Conservation (phyloP, 73 alveolate species). For the Paramecium bursaria region DNA sequence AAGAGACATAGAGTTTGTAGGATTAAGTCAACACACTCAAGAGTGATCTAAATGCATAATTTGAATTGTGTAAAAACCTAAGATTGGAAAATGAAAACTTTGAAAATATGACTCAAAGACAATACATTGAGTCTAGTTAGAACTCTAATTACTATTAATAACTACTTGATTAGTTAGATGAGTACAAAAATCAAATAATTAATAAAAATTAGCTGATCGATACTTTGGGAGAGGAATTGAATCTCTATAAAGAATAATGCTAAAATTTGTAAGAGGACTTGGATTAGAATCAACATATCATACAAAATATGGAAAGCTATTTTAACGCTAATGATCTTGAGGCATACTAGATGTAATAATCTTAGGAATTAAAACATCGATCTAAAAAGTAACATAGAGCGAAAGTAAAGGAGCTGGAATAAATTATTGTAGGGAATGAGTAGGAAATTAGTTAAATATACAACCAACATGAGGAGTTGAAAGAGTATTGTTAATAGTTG, state of each 20-base stretch:
- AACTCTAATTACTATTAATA: neutral
- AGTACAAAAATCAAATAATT: neutral
- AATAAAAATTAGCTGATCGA: conserved; percentile 16
- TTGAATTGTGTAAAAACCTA: neutral
- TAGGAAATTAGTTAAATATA: conserved; percentile 32
- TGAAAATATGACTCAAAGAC: conserved; percentile 5
- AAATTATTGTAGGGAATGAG: conserved; percentile 12
- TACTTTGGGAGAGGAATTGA: neutral
- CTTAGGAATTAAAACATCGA: conserved; percentile 24
- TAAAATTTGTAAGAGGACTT: neutral
- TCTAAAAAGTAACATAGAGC: neutral
- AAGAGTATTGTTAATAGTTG: neutral
- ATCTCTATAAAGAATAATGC: conserved; percentile 24
- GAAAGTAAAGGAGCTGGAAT: conserved; percentile 21
- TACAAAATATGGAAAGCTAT: neutral
- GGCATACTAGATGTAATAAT: neutral
- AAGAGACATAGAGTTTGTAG: conserved; percentile 6
- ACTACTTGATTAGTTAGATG: conserved; percentile 14
- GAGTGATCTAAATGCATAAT: conserved; percentile 20
- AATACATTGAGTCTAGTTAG: neutral
- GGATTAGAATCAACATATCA: neutral
- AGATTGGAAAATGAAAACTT: conserved; percentile 51
- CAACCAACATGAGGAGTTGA: neutral
- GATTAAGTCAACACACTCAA: conserved; percentile 30
- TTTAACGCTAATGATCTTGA: conserved; percentile 24